These are phyloP conservation scores for Kwoniella heveanensis DNA, from an alignment of 768 basidiomycete genomes.

Conservation along the genomic window DNA sequence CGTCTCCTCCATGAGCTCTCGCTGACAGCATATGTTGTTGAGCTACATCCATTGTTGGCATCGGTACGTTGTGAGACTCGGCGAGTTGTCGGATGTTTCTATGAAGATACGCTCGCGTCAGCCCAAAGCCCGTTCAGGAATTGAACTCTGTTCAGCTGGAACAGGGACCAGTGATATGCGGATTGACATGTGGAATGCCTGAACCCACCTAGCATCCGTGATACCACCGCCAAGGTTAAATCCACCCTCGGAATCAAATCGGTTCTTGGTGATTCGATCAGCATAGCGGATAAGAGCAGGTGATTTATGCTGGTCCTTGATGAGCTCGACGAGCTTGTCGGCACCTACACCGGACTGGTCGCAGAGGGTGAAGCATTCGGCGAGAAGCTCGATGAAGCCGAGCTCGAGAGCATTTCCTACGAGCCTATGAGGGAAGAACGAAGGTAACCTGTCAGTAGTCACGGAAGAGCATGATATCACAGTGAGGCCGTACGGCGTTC, in stretches of 20 bases:
- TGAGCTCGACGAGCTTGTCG: slow-evolving; percentile 56
- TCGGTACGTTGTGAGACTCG: slow-evolving; percentile 59
- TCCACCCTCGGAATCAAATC: slow-evolving; percentile 72
- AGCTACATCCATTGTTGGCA: slow-evolving; percentile 59
- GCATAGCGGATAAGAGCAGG: slow-evolving; percentile 60
- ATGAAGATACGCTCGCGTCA: neutral
- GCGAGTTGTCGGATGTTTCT: slow-evolving; percentile 67
- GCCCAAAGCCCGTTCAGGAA: too few species aligned
- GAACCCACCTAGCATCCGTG: slow-evolving; percentile 71
- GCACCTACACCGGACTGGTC: slow-evolving; percentile 80
- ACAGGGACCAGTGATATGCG: slow-evolving; percentile 1
- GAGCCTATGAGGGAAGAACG: slow-evolving; percentile 62
- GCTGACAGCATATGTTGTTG: slow-evolving; percentile 79
- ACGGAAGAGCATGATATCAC: too few species aligned
- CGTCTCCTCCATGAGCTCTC: slow-evolving; percentile 69
- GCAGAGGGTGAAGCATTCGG: slow-evolving; percentile 80
- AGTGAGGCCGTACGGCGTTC: too few species aligned
- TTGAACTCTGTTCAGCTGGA: too few species aligned
- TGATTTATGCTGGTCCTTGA: slow-evolving; percentile 69
- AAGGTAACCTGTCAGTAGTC: neutral
- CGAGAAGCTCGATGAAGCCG: slow-evolving; percentile 73
- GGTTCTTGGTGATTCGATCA: slow-evolving; percentile 65
- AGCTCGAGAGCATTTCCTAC: slow-evolving; percentile 78
- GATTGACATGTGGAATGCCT: too few species aligned
- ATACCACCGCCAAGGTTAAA: slow-evolving; percentile 85